Base-by-base conservation (phyloP, 768 basidiomycete genomes). In the Suillus clintonianus region DNA sequence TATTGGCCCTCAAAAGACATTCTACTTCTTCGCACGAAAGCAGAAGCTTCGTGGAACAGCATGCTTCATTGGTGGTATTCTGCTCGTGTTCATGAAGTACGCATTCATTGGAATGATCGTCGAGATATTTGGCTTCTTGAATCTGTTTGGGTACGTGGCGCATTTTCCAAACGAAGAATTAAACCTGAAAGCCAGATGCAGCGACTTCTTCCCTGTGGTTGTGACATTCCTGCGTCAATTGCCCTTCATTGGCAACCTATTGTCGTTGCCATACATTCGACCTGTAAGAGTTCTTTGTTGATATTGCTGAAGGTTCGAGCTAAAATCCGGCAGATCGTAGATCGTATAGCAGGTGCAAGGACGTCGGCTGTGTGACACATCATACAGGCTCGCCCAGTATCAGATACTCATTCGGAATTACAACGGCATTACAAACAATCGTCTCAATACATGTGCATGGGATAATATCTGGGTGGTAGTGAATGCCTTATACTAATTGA, bases 171-270 rank as follows among this genome's bases (percentile, higher is more conserved):
- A 69, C 36, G 65, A 54, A 36, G n/a, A 4, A 59, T 27, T 5
- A 13, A 39, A 32, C 3, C 36, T 66, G n/a, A 61, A 50, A 4
- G 14, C 36, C 45, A 34, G 50, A 37, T 66, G 53, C 79, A 99
- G 97, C 51, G 97, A 98, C 79, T 99, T 99, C 83, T 99, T 99
- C 86, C 97, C 97, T 7, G 97, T 99, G 64, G 90, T 99, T 61
- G 81, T 99, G 57, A 95, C 94, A n/a, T 98, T 99, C 83, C 79
- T 99, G 66, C 86, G 96, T 62, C 97, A 98, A 79, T 75, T 99
- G 53, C 97, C 97, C 5, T 88, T 97, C 67, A 84, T 99, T 62
- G 97, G 97, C 32, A 93, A 88, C 0, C 76, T 92, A 65, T 78
- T 99, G 55, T 90, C 91, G 5, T 72, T 99, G 66, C 96, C 97